Evolutionary conservation across 129 eudicot species (phyloP).

Genomic region (Mikania micrantha): DNA sequence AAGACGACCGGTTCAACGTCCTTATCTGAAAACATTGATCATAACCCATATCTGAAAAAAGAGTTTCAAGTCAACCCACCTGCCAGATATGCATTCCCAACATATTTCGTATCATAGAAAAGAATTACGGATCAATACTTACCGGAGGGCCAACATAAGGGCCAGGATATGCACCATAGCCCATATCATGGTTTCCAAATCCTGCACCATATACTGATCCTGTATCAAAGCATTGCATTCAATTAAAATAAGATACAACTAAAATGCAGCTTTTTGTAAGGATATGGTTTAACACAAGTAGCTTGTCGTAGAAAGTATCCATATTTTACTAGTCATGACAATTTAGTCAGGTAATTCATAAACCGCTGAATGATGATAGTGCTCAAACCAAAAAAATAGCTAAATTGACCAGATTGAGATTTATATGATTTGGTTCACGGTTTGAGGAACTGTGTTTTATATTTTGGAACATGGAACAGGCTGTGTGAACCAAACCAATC

Average conservation of each 20-base stretch:
- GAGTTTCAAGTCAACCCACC: background rate
- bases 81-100: background rate
- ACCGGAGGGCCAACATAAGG: constrained; percentile 28
- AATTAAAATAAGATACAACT: background rate
- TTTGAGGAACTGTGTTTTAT: background rate
- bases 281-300: background rate
- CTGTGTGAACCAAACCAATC: background rate
- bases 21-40: background rate
- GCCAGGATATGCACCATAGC: constrained; percentile 26
- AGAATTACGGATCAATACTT: background rate
- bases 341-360: background rate
- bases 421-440: background rate
- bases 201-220: constrained; percentile 44
- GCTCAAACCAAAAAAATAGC: too few relatives aligned
- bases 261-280: background rate
- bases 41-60: background rate
- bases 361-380: background rate
- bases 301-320: background rate
- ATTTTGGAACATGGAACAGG: background rate
- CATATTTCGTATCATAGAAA: background rate
- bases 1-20: too few relatives aligned
- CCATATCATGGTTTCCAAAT: constrained; percentile 27
- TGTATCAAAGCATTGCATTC: constrained; percentile 18
- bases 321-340: background rate
- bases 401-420: background rate